phyloP scores from a whole-genome alignment of 331 rosid genomes.

The Quercus lobata region DNA sequence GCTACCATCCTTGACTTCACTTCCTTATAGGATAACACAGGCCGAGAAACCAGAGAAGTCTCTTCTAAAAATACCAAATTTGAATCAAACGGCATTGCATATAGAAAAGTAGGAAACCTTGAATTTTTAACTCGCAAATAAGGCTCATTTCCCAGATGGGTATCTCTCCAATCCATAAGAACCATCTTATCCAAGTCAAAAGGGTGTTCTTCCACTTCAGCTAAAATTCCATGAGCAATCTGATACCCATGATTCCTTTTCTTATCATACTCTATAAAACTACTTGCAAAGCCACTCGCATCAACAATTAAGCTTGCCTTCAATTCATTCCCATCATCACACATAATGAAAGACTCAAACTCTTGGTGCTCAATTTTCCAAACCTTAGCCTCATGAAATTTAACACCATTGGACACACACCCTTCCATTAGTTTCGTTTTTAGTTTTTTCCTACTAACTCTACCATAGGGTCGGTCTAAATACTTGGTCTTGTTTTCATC shows the following conservation, averaged over 20 bases:
- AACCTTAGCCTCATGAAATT: slow-evolving; percentile 61
- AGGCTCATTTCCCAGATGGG: slow-evolving; percentile 81
- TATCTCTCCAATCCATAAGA: slow-evolving; percentile 96
- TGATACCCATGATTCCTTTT: slow-evolving; percentile 62
- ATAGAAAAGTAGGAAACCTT: slow-evolving; percentile 66
- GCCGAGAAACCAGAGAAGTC: slow-evolving; percentile 81
- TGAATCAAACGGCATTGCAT: slow-evolving; percentile 89
- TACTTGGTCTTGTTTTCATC: slow-evolving; percentile 46
- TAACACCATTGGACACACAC: slow-evolving; percentile 59
- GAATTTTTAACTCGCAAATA: slow-evolving; percentile 49
- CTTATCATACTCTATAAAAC: slow-evolving; percentile 41
- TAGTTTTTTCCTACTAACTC: slow-evolving; percentile 60
- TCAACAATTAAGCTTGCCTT: slow-evolving; percentile 70
- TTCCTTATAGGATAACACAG: slow-evolving; percentile 53
- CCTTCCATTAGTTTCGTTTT: slow-evolving; percentile 45
- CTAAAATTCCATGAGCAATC: slow-evolving; percentile 83
- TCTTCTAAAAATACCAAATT: slow-evolving; percentile 76
- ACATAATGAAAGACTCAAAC: slow-evolving; percentile 49
- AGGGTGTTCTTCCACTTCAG: slow-evolving; percentile 76
- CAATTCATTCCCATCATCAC: slow-evolving; percentile 58
- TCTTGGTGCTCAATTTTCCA: slow-evolving; percentile 56
- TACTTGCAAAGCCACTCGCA: slow-evolving; percentile 74
- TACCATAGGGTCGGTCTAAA: slow-evolving; percentile 64
- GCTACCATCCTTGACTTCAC: slow-evolving; percentile 77
- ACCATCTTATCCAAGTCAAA: slow-evolving; percentile 81